Evolutionary conservation across 768 basidiomycete genomes (phyloP).

Genomic region (Boletus rufocinnamomeus): DNA sequence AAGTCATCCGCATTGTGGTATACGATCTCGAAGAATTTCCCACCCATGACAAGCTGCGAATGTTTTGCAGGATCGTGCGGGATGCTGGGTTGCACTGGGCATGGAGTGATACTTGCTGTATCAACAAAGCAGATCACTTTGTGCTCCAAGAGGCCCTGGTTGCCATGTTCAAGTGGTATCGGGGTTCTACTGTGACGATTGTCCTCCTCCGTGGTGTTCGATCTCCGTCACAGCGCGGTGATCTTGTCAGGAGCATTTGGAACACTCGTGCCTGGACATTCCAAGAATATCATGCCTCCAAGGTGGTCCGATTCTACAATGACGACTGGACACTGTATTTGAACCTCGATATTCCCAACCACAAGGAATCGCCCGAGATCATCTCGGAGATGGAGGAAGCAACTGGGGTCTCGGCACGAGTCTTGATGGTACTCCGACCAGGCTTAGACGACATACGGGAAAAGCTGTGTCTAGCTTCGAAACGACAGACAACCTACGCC

Average conservation of each 20-base stretch:
- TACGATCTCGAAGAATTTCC: conserved; percentile 14
- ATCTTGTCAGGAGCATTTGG: conserved; percentile 3
- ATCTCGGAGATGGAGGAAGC: too few relatives aligned
- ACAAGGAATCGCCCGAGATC: conserved; percentile 4
- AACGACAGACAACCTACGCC: too few relatives aligned
- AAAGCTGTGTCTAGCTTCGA: too few relatives aligned
- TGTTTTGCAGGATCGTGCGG: neutral
- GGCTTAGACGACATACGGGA: too few relatives aligned
- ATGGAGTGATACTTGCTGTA: conserved; percentile 14
- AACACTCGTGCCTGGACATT: neutral
- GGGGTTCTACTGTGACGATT: neutral
- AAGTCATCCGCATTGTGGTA: neutral
- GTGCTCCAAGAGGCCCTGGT: neutral
- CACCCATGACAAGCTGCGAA: neutral
- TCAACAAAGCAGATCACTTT: neutral
- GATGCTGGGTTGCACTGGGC: conserved; percentile 5
- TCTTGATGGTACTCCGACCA: too few relatives aligned
- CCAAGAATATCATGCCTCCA: conserved; percentile 10
- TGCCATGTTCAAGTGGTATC: neutral
- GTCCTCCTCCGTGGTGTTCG: conserved; percentile 1
- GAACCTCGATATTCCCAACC: neutral
- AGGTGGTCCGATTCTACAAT: conserved; percentile 12
- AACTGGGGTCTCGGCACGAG: too few relatives aligned
- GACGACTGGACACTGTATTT: neutral
- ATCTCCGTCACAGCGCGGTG: neutral